phyloP scores from a whole-genome alignment of 441 rosid genomes.

The Kokia cookei region DNA sequence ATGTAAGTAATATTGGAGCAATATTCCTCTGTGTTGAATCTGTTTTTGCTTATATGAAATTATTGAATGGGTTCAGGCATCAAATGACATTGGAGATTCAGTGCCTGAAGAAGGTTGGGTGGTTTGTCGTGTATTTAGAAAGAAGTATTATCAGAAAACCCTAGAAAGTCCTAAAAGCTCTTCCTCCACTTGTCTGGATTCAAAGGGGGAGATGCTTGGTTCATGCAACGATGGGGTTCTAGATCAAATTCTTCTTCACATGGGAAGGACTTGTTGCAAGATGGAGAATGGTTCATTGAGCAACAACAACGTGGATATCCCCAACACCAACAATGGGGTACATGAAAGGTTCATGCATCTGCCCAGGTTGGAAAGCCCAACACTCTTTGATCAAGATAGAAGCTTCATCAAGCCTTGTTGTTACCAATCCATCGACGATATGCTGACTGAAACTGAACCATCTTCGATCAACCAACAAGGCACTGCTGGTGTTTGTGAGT shows the following conservation, averaged over 20 bases:
- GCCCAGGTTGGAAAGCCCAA: conserved; percentile 65
- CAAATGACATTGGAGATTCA: conserved; percentile 43
- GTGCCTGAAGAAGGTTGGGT: conserved; percentile 88
- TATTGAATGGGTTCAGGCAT: conserved; percentile 21
- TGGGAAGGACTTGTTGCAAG: conserved; percentile 68
- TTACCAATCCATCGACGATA: conserved; percentile 36
- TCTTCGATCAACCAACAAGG: conserved; percentile 16
- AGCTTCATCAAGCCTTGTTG: conserved; percentile 18
- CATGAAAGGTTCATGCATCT: conserved; percentile 58
- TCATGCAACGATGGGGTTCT: conserved; percentile 41
- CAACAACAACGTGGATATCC: conserved; percentile 8
- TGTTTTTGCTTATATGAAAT: not conserved
- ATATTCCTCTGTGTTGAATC: not conserved
- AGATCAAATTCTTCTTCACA: conserved; percentile 64
- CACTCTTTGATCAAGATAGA: conserved; percentile 10
- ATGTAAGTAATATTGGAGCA: not conserved
- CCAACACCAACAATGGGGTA: conserved; percentile 21
- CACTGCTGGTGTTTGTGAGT: not conserved
- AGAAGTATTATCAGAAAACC: conserved; percentile 79
- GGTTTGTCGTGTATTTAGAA: conserved; percentile 79
- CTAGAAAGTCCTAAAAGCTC: conserved; percentile 52
- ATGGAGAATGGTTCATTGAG: conserved; percentile 39
- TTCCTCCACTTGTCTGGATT: conserved; percentile 27
- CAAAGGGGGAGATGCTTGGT: conserved; percentile 28
- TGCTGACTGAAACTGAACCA: conserved; percentile 25